A percentile compares a stretch with the other conserved stretches of the same genome.
phyloP scores from a whole-genome alignment of 106 monocot genomes.

The Iris macrosiphon region DNA sequence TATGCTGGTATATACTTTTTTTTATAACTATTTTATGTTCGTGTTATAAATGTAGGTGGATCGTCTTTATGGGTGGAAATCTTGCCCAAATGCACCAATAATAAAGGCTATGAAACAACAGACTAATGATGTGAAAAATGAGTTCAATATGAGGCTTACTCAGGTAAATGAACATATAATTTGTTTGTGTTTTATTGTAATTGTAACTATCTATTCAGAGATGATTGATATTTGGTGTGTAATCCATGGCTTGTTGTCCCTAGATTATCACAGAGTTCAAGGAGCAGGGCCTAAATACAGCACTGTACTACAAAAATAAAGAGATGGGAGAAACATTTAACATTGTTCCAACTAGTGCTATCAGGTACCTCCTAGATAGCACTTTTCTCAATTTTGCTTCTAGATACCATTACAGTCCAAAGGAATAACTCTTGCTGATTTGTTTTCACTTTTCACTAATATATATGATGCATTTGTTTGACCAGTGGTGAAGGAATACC shows the following conservation, averaged over 20 bases:
- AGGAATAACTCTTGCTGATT: neutral
- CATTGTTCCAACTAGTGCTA: conserved; percentile 98
- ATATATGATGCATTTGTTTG: conserved; percentile 5
- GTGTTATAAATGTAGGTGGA: conserved; percentile 52
- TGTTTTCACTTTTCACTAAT: conserved; percentile 5
- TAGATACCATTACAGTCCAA: neutral
- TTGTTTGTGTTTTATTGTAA: conserved; percentile 1
- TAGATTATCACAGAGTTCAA: conserved; percentile 85
- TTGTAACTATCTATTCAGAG: no score
- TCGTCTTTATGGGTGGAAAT: conserved; percentile 95
- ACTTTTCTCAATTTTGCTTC: neutral
- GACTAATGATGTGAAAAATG: conserved; percentile 77
- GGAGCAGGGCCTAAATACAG: conserved; percentile 92
- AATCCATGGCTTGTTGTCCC: neutral
- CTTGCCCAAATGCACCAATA: conserved; percentile 65
- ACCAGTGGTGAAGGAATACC: conserved; percentile 92
- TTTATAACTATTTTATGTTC: neutral
- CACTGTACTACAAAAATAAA: conserved; percentile 93
- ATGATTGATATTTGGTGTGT: no score
- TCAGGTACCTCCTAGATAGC: conserved; percentile 42
- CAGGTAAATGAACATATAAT: conserved; percentile 29
- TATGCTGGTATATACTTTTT: neutral
- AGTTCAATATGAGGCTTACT: conserved; percentile 77
- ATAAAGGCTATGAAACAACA: conserved; percentile 74
- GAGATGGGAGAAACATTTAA: conserved; percentile 93